A percentile compares a stretch with the other conserved stretches of the same genome.
phyloP scores from a whole-genome alignment of 257 asterid genomes.

The Striga asiatica region DNA sequence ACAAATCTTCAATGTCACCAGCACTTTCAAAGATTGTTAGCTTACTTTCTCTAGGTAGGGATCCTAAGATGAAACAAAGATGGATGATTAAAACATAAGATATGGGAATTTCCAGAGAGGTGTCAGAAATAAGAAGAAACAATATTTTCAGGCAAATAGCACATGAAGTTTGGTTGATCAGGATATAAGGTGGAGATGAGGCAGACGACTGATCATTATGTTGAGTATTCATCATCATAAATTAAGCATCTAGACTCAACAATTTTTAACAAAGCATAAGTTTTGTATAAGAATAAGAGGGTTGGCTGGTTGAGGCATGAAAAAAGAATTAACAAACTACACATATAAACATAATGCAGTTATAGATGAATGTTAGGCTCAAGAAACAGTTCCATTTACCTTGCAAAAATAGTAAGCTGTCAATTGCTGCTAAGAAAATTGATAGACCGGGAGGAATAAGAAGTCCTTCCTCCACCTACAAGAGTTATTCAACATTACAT shows the following conservation, averaged over 20 bases:
- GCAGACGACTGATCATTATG: neutral
- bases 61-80: slow-evolving; percentile 33
- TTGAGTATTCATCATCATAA: slow-evolving; percentile 7
- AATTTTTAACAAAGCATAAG: slow-evolving; percentile 1
- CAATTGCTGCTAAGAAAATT: slow-evolving; percentile 70
- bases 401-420: slow-evolving; percentile 46
- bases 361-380: slow-evolving; percentile 6
- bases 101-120: slow-evolving; percentile 3
- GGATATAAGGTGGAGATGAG: slow-evolving; percentile 2
- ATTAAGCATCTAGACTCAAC: neutral
- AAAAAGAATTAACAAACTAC: neutral
- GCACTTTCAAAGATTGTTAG: slow-evolving; percentile 30
- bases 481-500: slow-evolving; percentile 18
- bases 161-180: slow-evolving; percentile 8
- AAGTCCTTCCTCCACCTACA: slow-evolving; percentile 54
- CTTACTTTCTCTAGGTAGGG: slow-evolving; percentile 30
- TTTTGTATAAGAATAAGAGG: neutral
- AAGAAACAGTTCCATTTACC: slow-evolving; percentile 35
- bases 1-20: slow-evolving; percentile 29
- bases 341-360: neutral
- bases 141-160: neutral
- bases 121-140: slow-evolving; percentile 11
- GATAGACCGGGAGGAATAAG: slow-evolving; percentile 35
- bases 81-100: slow-evolving; percentile 11
- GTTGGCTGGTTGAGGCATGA: neutral